phyloP scores from a whole-genome alignment of 345 rosid genomes.

The Sisymbrium altissimum region DNA sequence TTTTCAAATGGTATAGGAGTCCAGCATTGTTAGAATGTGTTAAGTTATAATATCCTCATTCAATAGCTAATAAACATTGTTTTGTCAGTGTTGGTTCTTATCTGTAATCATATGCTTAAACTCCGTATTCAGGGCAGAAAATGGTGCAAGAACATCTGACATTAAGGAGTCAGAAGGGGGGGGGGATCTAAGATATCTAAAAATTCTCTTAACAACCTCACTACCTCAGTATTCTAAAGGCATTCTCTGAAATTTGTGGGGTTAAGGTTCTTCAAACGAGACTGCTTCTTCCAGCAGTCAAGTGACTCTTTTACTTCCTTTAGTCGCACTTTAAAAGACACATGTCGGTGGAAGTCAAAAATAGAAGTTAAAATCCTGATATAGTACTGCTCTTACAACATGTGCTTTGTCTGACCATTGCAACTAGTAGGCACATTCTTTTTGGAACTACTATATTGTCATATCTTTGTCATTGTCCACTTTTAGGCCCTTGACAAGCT shows the following conservation, averaged over 20 bases:
- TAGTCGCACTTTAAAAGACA: not conserved
- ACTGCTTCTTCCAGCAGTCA: slow-evolving; percentile 24
- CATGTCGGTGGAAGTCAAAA: not conserved
- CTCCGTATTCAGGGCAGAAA: not conserved
- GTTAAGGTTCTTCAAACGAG: not conserved
- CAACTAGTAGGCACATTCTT: not conserved
- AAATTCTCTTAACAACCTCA: slow-evolving; percentile 1
- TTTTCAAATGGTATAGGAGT: slow-evolving; percentile 3
- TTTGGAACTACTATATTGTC: not conserved
- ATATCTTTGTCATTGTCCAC: not conserved
- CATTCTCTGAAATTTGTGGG: not conserved
- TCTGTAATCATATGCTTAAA: not conserved
- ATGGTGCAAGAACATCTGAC: slow-evolving; percentile 11
- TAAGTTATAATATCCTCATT: not conserved
- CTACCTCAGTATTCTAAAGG: not conserved
- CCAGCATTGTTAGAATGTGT: not conserved
- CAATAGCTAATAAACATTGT: not conserved
- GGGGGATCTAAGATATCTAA: not conserved
- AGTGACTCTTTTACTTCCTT: slow-evolving; percentile 4
- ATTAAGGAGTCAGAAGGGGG: not conserved
- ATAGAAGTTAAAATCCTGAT: not conserved
- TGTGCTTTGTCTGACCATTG: not conserved
- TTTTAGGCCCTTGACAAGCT: not conserved
- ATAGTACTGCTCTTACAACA: not conserved
- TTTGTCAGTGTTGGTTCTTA: not conserved